phyloP scores from a whole-genome alignment of 495 filamentous ascomycete genomes.

The Bacidia rubella region DNA sequence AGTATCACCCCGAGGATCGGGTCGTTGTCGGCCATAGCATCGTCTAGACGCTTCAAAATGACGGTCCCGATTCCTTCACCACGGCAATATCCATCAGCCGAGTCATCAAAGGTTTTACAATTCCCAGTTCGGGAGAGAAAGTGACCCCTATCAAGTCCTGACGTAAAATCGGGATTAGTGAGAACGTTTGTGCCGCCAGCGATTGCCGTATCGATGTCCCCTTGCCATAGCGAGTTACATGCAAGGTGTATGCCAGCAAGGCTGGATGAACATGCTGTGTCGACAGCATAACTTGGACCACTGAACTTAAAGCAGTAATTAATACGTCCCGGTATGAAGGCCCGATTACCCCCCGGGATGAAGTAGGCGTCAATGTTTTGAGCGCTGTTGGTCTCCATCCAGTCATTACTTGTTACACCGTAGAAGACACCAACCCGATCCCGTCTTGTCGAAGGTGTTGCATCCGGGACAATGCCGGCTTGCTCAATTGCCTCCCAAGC shows the following conservation, averaged over 20 bases:
- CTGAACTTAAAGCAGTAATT: slow-evolving; percentile 56
- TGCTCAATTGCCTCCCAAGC: slow-evolving; percentile 70
- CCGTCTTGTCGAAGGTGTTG: slow-evolving; percentile 1
- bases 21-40: slow-evolving; percentile 61
- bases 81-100: slow-evolving; percentile 66
- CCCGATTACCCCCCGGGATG: slow-evolving; percentile 20
- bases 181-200: slow-evolving; percentile 68
- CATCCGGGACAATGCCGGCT: slow-evolving; percentile 23
- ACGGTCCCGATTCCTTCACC: slow-evolving; percentile 59
- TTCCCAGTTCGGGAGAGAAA: slow-evolving; percentile 61
- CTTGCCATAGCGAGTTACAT: slow-evolving; percentile 60
- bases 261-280: slow-evolving; percentile 69
- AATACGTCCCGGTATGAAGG: slow-evolving; percentile 19
- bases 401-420: slow-evolving; percentile 7
- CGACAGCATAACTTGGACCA: slow-evolving; percentile 57
- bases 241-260: slow-evolving; percentile 56
- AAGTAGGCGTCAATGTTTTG: slow-evolving; percentile 21
- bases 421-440: slow-evolving; percentile 5
- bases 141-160: slow-evolving; percentile 64
- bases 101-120: slow-evolving; percentile 69
- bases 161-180: slow-evolving; percentile 71
- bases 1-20: slow-evolving; percentile 55
- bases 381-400: slow-evolving; percentile 9
- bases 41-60: slow-evolving; percentile 60
- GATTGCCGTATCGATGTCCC: slow-evolving; percentile 71